Conservation (phyloP, 495 filamentous ascomycete species). For the Echria macrotheca region DNA sequence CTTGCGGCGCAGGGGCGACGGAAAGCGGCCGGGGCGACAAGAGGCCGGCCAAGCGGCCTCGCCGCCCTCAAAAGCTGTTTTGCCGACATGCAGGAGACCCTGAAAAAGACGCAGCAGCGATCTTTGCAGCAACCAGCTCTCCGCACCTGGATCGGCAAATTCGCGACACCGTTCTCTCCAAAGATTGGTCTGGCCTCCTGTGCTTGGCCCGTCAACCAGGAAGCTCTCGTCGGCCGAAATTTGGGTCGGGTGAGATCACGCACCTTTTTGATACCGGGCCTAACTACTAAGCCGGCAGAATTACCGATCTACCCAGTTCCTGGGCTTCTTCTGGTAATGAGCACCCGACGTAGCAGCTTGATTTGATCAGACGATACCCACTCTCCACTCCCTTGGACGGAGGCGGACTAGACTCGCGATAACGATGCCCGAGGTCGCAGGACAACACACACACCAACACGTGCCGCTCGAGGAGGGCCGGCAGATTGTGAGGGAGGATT, state of each 20-base stretch:
- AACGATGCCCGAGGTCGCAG: conserved; percentile 14
- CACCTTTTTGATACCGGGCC: conserved; percentile 3
- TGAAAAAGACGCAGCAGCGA: conserved; percentile 13
- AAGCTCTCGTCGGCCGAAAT: neutral
- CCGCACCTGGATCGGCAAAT: conserved; percentile 9
- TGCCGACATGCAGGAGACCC: conserved; percentile 30
- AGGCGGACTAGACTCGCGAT: conserved; percentile 5
- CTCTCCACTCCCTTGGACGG: neutral
- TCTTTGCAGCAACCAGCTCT: neutral
- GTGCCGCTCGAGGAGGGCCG: neutral
- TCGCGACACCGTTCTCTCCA: conserved; percentile 9
- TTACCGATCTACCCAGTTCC: neutral
- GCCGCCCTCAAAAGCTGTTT: conserved; percentile 24
- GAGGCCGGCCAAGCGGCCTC: conserved; percentile 24
- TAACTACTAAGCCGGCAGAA: conserved; percentile 4
- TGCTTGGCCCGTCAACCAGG: neutral
- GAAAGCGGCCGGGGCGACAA: conserved; percentile 7
- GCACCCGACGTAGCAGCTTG: conserved; percentile 5
- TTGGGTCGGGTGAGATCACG: neutral
- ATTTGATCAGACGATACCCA: conserved; percentile 14
- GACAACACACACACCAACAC: conserved; percentile 1
- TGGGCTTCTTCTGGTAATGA: neutral
- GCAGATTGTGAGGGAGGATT: neutral
- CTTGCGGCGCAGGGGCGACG: conserved; percentile 3
- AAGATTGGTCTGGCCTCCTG: conserved; percentile 8